Evolutionary conservation across 2,329 filamentous ascomycete genomes (phyloP), one percentile per base, ranked within the genome.

Genomic region (Fusarium sulawesiense): DNA sequence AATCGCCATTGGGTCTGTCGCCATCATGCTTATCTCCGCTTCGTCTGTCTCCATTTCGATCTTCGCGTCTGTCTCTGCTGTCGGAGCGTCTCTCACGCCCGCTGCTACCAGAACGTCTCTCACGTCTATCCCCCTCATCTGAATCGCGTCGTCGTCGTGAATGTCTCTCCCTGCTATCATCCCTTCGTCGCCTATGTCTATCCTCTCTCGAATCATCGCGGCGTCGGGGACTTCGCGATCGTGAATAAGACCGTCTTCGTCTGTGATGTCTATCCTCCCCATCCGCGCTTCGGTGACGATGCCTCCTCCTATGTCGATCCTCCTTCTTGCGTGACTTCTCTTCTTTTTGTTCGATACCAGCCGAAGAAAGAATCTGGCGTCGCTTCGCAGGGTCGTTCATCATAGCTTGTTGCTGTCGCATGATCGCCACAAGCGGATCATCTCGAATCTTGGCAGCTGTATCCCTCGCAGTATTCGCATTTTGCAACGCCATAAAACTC

Each of bases 341-440:
- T 50, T 80, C 83, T 64, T 84, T 84, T 45, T 76, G 81, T 7
- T 86, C 83, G 46, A 88, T 84, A 1, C 88, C 88, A 80, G 89
- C 89, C 12, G 87, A 85, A 1, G 87, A 86, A 27, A 96, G 84
- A 32, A 97, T 78, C 75, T 92, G 88, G 63, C 87, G 84, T 68
- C 91, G 85, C 81, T 87, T 90, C 68, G 88, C 85, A 0, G 91
- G 91, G 74, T 93, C 91, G 72, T 90, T 93, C 88, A 93, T 94
- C 88, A 93, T 91, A 11, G 91, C 90, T 79, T 95, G 92, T 78
- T 98, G 94, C 77, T 97, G 92, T 78, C 90, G 92, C 85, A 97
- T 97, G 79, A 99, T 98, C 25, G 94, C 93, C 34, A 98, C 83
- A 75, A 99, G 85, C 1, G 96, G 96, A 77, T 99, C 96, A 71